Evolutionary conservation across 352 stramenopile species (phyloP).

Genomic region (Phytophthora idaei): DNA sequence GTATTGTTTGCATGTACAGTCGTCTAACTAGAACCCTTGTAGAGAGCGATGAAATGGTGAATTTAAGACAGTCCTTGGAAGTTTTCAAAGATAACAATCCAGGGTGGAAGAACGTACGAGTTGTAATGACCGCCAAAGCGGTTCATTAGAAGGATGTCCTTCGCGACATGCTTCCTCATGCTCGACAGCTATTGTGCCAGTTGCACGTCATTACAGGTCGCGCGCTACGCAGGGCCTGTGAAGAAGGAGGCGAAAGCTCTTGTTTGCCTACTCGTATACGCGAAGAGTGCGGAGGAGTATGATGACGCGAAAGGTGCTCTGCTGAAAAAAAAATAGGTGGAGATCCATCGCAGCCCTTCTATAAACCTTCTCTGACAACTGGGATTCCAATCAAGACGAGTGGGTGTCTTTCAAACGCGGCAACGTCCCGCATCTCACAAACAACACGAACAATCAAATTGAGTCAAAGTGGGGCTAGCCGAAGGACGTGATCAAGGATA

Average conservation of each 20-base stretch:
- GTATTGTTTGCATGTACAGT: neutral
- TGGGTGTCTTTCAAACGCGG: slow-evolving; percentile 13
- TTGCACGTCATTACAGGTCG: slow-evolving; percentile 14
- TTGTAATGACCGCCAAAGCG: slow-evolving; percentile 13
- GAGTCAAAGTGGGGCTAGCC: slow-evolving; percentile 18
- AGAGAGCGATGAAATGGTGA: slow-evolving; percentile 16
- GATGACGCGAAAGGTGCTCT: neutral
- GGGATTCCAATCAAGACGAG: slow-evolving; percentile 8
- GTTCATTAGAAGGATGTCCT: slow-evolving; percentile 8
- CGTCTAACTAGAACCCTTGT: slow-evolving; percentile 1
- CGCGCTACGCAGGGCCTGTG: neutral
- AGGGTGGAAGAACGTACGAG: neutral
- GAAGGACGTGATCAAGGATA: slow-evolving; percentile 5
- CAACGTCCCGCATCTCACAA: slow-evolving; percentile 11
- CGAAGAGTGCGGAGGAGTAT: neutral
- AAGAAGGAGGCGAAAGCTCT: slow-evolving; percentile 12
- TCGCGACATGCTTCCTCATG: neutral
- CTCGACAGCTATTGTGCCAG: neutral
- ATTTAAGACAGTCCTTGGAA: neutral
- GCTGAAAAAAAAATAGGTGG: neutral
- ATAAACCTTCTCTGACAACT: slow-evolving; percentile 7
- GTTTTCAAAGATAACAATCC: slow-evolving; percentile 21
- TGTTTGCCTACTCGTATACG: slow-evolving; percentile 8
- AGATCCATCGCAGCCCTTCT: neutral
- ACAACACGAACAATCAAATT: slow-evolving; percentile 21